Base-by-base conservation (phyloP, 2,329 filamentous ascomycete genomes). In the Stachybotrys chartarum region DNA sequence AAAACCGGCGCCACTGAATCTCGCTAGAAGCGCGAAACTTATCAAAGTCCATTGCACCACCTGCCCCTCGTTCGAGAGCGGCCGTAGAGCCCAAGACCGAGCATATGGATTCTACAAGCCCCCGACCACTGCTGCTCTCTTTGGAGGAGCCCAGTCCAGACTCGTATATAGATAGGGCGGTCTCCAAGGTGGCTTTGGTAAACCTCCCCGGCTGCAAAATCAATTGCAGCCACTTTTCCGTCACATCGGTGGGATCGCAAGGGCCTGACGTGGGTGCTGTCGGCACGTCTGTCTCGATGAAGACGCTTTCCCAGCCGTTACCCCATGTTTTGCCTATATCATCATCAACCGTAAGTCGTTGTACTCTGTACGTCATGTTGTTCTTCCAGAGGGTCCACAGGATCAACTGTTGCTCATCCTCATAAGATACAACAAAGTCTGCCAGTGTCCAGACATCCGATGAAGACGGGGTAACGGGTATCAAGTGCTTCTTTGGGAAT, bases 1-100 rank as follows among this genome's bases (percentile, higher is more conserved):
- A 96, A 70, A 96, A 96, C 52, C 89, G 84, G 59, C 88, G 85
- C 94, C 94, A 99, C 68, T 96, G 91, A 11, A 82, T 80, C 66
- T 94, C 88, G 54, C 87, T 85, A 35, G 90, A 85, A 39, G 78
- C 75, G 55, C 88, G 82, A 67, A 92, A 94, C 56, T 86, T 80
- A 30, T 88, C 84, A 62, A 90, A 90, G 64, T 95, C 88, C 71
- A 90, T 83, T 31, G 80, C 81, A 14, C 84, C 84, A 14, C 83
- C 79, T 10, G 83, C 74, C 32, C 75, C 77, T 54, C 83, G 84
- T 49, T 82, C 80, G 42, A 92, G 74, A 1, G 82, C 78, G 14
- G 89, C 84, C 11, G 87, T 88, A 7, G 84, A 81, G 16, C 85
- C 83, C 42, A 96, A 78, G 1, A 88, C 83, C 6, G 83, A 79